These are phyloP conservation scores for Coniosporium uncinatum DNA, from an alignment of 2,329 filamentous ascomycete species.

Conservation along the genomic window DNA sequence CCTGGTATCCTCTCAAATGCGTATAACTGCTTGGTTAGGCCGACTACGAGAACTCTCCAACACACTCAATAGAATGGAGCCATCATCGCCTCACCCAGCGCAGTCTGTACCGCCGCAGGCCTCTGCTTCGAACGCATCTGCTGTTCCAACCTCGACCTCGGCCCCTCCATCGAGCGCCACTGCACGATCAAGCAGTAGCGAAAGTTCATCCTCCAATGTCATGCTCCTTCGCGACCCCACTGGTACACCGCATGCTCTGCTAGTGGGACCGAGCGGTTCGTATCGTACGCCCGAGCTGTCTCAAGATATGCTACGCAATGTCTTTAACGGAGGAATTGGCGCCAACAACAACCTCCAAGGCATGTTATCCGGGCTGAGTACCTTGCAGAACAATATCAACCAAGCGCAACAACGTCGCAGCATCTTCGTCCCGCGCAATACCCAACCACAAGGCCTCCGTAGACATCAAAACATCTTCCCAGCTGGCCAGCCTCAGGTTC, in stretches of 20 bases:
- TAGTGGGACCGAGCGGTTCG: constrained; percentile 5
- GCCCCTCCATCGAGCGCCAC: not conserved
- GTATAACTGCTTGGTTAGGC: not conserved
- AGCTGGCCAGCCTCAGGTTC: not conserved
- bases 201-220: not conserved
- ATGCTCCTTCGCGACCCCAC: constrained; percentile 2
- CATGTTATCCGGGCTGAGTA: too few relatives aligned
- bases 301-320: not conserved
- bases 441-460: too few relatives aligned
- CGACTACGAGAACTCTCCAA: not conserved
- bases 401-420: too few relatives aligned
- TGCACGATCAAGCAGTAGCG: not conserved
- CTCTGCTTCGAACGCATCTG: not conserved
- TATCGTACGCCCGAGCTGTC: not conserved
- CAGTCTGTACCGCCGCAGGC: too few relatives aligned
- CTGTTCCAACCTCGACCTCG: not conserved
- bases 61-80: too few relatives aligned
- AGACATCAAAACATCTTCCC: not conserved
- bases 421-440: too few relatives aligned
- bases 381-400: too few relatives aligned
- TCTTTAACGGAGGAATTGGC: too few relatives aligned
- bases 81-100: too few relatives aligned
- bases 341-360: too few relatives aligned
- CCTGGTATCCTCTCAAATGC: constrained; percentile 18
- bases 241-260: constrained; percentile 2